phyloP scores from a whole-genome alignment of 768 basidiomycete genomes.

The Rhizopogon vulgaris region DNA sequence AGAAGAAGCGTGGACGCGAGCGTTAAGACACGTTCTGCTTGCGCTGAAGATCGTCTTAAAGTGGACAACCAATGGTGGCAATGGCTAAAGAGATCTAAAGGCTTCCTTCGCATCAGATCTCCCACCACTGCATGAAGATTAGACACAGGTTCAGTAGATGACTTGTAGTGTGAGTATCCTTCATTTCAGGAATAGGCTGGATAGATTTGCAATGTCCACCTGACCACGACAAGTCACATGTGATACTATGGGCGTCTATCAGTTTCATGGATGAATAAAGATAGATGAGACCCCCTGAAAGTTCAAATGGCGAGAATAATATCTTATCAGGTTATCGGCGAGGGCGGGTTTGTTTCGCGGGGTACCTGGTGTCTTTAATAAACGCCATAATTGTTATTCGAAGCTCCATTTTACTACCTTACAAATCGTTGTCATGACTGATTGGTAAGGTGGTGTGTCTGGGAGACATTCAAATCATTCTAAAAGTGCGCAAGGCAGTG shows the following conservation, averaged over 20 bases:
- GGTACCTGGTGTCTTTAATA: too few relatives aligned
- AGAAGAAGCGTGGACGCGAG: constrained; percentile 94
- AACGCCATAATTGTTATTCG: neutral
- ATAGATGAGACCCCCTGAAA: neutral
- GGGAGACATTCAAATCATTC: neutral
- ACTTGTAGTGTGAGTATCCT: constrained; percentile 11
- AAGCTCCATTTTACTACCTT: neutral
- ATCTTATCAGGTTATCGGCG: too few relatives aligned
- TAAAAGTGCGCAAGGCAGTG: too few relatives aligned
- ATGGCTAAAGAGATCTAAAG: constrained; percentile 37
- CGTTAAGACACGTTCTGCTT: constrained; percentile 83
- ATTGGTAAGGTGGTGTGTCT: neutral
- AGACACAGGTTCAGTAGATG: neutral
- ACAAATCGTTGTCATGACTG: constrained; percentile 4
- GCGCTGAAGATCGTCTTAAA: constrained; percentile 85
- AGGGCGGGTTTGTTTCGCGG: too few relatives aligned
- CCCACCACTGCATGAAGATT: neutral
- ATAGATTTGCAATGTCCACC: too few relatives aligned
- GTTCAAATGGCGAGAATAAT: neutral
- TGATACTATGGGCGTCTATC: neutral
- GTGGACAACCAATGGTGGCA: constrained; percentile 76
- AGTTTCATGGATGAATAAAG: neutral
- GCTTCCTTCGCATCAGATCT: neutral
- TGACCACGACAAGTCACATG: neutral
- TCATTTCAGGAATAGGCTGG: neutral